Evolutionary conservation across 805 yeast genomes (phyloP), one percentile per base, ranked within the genome.

Genomic region (Hanseniaspora vineae): DNA sequence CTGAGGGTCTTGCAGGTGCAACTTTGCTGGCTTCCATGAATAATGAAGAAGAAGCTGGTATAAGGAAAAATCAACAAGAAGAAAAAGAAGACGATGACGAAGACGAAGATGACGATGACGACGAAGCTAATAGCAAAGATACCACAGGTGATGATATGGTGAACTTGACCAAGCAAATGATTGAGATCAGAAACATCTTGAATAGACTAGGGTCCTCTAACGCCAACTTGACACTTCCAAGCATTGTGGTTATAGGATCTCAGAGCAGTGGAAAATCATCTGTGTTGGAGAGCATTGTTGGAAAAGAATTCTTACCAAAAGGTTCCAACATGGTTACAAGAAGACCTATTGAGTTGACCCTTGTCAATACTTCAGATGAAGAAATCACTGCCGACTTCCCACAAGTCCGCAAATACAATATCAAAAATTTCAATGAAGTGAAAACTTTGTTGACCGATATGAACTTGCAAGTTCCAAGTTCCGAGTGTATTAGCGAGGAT

Each of bases 271-370:
- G 99, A 42, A 92, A 92, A 64, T 87, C 97, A 0, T 90, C 97
- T 1, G 98, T 92, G 1, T 72, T 92, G 44, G 98, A 92, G 63
- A 78, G 96, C 6, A 84, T 92, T 49, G 99, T 92, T 5, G 99
- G 99, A n/a, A 95, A 85, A 56, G 97, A 92, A 61, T 92, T 92
- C 55, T 68, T 92, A 49, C 99, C 99, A 35, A 92, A 92, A 64
- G 99, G 99, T 32, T 78, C 86, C 40, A 92, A 94, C 61, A 94
- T 92, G 98, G 98, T 94, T 33, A 92, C 99, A 0, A 77, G 97
- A 63, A 76, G 98, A 56, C 99, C 99, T 1, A 90, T 92, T 44
- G 99, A 92, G 66, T 72, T 92, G 53, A 94, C 98, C 0, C 70
- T 92, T 44, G 81, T 92, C 9, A 89, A 92, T 60, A 78, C 95